phyloP scores from a whole-genome alignment of 805 yeast species.

The Cyberlindnera bimundalis region DNA sequence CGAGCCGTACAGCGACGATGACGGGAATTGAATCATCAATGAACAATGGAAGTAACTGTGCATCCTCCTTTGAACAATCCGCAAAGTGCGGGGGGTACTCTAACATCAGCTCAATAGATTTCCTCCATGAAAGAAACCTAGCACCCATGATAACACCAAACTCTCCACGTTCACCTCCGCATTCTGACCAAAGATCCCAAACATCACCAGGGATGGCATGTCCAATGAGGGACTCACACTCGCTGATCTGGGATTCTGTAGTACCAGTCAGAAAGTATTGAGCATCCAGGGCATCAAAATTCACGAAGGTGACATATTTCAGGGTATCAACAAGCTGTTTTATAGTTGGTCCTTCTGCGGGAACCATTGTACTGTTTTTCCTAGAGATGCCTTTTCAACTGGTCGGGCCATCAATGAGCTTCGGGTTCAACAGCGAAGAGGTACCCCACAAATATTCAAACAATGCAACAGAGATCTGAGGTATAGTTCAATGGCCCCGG shows the following conservation, averaged over 20 bases:
- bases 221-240: conserved; percentile 9
- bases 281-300: conserved; percentile 8
- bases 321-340: conserved; percentile 9
- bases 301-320: conserved; percentile 13
- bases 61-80: conserved; percentile 2
- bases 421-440: no score
- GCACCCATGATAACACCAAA: conserved; percentile 10
- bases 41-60: conserved; percentile 3
- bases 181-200: conserved; percentile 13
- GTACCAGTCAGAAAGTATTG: conserved; percentile 12
- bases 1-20: conserved; percentile 4
- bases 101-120: conserved; percentile 6
- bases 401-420: no score
- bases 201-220: conserved; percentile 8
- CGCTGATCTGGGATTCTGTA: conserved; percentile 2
- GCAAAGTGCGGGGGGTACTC: conserved; percentile 4
- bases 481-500: no score
- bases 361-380: neutral
- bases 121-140: conserved; percentile 6
- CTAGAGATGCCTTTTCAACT: no score
- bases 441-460: no score
- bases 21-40: conserved; percentile 6
- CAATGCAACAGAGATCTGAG: no score
- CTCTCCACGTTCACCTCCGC: conserved; percentile 10
- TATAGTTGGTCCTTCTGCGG: conserved; percentile 2